These are phyloP conservation scores for Geranium rotundifolium DNA, from an alignment of 345 rosid species.

Conservation along the genomic window DNA sequence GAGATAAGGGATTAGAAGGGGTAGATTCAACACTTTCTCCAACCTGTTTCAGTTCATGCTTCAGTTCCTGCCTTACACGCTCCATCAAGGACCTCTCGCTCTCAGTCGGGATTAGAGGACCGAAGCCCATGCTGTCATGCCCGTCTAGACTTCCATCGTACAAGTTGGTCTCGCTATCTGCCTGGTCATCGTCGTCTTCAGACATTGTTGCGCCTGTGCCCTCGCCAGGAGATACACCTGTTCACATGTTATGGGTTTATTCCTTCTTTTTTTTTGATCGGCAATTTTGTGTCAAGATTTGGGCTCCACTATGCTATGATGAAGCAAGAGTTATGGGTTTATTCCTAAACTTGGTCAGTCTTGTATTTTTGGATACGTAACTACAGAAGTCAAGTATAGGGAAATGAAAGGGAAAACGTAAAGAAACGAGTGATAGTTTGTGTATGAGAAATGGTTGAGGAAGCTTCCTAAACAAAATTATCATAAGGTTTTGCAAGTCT, in stretches of 20 bases:
- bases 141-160: slow-evolving; percentile 74
- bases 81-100: slow-evolving; percentile 96
- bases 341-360: background rate
- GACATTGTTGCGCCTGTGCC: slow-evolving; percentile 98
- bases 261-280: too few relatives aligned
- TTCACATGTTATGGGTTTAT: slow-evolving; percentile 9
- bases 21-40: background rate
- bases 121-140: slow-evolving; percentile 69
- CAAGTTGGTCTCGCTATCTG: slow-evolving; percentile 72
- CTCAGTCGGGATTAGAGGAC: slow-evolving; percentile 93
- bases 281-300: too few relatives aligned
- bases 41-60: slow-evolving; percentile 94
- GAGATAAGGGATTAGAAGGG: background rate
- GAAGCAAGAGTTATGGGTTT: too few relatives aligned
- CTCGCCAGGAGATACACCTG: slow-evolving; percentile 96
- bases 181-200: slow-evolving; percentile 90
- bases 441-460: background rate
- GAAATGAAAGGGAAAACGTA: background rate
- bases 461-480: background rate
- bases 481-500: too few relatives aligned
- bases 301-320: too few relatives aligned
- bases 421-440: too few relatives aligned
- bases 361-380: background rate
- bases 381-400: background rate
- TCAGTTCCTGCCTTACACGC: slow-evolving; percentile 88